Conservation (phyloP, 805 yeast genomes). For the Candida insectalens region DNA sequence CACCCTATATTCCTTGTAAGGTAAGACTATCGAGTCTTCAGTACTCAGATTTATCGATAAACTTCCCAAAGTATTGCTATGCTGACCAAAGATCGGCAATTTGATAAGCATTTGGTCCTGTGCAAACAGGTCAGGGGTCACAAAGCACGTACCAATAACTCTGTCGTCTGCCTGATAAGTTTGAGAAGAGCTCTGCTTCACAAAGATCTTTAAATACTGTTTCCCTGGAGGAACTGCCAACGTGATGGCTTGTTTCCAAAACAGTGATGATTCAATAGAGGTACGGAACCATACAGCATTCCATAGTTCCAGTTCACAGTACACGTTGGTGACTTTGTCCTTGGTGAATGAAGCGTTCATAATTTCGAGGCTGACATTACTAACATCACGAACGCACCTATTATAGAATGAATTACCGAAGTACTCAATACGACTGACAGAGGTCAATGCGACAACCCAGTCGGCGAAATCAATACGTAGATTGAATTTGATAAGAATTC, state of each 20-base stretch:
- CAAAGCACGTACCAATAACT: constrained; percentile 42
- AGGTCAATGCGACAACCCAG: constrained; percentile 62
- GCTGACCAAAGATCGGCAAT: constrained; percentile 12
- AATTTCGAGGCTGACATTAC: constrained; percentile 44
- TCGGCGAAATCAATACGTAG: constrained; percentile 63
- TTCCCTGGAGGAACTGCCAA: constrained; percentile 51
- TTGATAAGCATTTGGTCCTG: constrained; percentile 16
- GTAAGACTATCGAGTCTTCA: constrained; percentile 47
- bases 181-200: constrained; percentile 25
- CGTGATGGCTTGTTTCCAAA: constrained; percentile 75
- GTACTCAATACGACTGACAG: constrained; percentile 52
- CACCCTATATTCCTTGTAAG: constrained; percentile 48
- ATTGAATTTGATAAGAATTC: constrained; percentile 54
- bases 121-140: constrained; percentile 41
- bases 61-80: constrained; percentile 42
- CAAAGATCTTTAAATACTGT: constrained; percentile 38
- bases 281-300: constrained; percentile 72
- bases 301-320: constrained; percentile 68
- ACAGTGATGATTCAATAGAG: constrained; percentile 48
- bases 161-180: constrained; percentile 25
- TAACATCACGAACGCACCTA: constrained; percentile 42
- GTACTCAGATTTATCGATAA: constrained; percentile 40
- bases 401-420: constrained; percentile 15
- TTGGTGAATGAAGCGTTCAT: constrained; percentile 51
- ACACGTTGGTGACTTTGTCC: constrained; percentile 24